Conservation (phyloP, 768 basidiomycete species). For the Kwoniella dendrophila region DNA sequence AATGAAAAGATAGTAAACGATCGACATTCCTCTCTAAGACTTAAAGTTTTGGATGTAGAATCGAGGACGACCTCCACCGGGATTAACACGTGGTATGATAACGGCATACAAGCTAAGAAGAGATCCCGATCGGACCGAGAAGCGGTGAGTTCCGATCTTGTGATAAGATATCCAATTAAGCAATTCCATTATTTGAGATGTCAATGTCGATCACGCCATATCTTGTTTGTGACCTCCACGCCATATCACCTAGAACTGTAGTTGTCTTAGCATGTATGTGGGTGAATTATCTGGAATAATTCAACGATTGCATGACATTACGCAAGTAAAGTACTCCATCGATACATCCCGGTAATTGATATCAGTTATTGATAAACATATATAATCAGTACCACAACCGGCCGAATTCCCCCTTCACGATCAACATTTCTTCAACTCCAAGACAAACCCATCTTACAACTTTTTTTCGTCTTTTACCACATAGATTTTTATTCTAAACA, state of each 20-base stretch:
- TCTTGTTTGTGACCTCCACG: neutral
- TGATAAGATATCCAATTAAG: neutral
- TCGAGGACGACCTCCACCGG: conserved; percentile 10
- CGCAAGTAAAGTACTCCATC: neutral
- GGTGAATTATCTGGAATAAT: conserved; percentile 7
- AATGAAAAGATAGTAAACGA: no score
- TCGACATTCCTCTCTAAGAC: no score
- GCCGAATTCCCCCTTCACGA: conserved; percentile 3
- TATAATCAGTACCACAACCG: neutral
- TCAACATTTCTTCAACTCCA: neutral
- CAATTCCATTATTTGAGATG: no score
- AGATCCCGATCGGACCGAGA: no score
- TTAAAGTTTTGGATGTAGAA: no score
- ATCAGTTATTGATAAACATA: neutral
- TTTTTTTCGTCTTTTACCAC: neutral
- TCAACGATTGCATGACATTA: conserved; percentile 6
- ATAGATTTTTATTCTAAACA: conserved; percentile 11
- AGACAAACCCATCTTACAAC: neutral
- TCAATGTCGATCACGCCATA: conserved; percentile 13
- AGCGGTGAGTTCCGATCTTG: neutral
- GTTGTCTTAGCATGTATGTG: no score
- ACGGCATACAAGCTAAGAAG: neutral
- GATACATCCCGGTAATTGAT: neutral
- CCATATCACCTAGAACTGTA: neutral
- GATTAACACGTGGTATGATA: neutral